phyloP scores from a whole-genome alignment of 2,329 filamentous ascomycete species.

The Aspergillus texensis region DNA sequence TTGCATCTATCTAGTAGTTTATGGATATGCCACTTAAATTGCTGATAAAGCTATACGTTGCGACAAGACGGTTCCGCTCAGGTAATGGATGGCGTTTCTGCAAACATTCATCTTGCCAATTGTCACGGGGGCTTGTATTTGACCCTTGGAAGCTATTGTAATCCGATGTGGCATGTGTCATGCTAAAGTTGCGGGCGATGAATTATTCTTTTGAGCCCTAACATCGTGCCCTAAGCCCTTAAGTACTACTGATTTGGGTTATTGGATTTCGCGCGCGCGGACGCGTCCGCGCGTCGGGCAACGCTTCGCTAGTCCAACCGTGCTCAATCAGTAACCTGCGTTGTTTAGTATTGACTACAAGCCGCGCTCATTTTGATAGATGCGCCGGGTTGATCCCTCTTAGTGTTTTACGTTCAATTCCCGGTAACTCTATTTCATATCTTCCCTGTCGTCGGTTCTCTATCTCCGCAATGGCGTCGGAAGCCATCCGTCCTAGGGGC shows the following conservation, averaged over 20 bases:
- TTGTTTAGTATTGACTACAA: not conserved
- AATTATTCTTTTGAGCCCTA: conserved; percentile 11
- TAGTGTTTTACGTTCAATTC: not conserved
- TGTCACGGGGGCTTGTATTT: too few species aligned
- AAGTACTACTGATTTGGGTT: conserved; percentile 25
- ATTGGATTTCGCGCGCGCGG: conserved; percentile 19
- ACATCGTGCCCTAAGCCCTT: conserved; percentile 38
- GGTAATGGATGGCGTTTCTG: too few species aligned
- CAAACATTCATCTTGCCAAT: too few species aligned
- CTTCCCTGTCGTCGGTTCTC: not conserved
- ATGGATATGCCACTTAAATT: too few species aligned
- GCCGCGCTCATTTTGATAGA: not conserved
- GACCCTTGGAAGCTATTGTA: too few species aligned
- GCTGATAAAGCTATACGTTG: too few species aligned
- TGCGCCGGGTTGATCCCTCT: not conserved
- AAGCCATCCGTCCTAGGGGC: conserved; percentile 41
- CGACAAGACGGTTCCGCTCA: too few species aligned
- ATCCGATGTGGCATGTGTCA: too few species aligned
- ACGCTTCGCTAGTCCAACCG: conserved; percentile 10
- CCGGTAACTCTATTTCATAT: not conserved
- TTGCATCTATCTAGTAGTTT: too few species aligned
- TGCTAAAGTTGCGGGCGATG: too few species aligned
- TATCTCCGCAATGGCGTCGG: conserved; percentile 36
- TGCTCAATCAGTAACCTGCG: not conserved
- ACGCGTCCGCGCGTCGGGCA: conserved; percentile 31